Evolutionary conservation across 345 rosid genomes (phyloP), one percentile per base, ranked within the genome.

Genomic region (Capsella bursapastoris): DNA sequence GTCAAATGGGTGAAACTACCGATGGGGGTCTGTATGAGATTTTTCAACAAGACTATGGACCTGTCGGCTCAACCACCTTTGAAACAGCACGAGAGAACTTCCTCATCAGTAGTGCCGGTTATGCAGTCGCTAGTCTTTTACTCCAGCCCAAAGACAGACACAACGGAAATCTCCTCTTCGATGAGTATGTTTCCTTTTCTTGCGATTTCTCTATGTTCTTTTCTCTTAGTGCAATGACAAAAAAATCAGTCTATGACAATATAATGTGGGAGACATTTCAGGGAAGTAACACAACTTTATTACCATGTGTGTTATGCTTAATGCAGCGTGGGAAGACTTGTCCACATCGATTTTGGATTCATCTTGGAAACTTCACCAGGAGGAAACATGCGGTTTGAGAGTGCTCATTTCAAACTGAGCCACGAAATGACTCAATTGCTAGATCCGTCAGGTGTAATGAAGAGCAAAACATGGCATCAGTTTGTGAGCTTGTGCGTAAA

Each of bases 131-230:
- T 3, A 96, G 98, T 77, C 97, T 96, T 60, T 75, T 96, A 70
- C 98, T 96, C 63, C 98, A 96, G 73, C 99, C 99, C 2, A 96
- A 96, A 85, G 99, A 96, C 82, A 87, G 99, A 77, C 98, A 96
- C 86, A 96, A 96, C 48, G 99, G 97, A 68, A 96, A 96, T 86
- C 98, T 96, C 80, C 98, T 96, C 61, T 96, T 96, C 72, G 98
- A 96, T 76, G 83, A 72, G 99, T 96, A 90, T 22, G 83, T 11
- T 44, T 71, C 55, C 47, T 13, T 37, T 34, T 16, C 0, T 25
- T 50, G 5, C 52, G 43, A 64, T 52, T 57, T 64, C 38, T 15
- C 22, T 47, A 15, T 49, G 22, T 53, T 18, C 41, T 8, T 32
- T 81, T 66, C 5, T 9, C 53, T 55, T 44, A 47, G 55, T 64